Conservation (phyloP, 441 rosid genomes). For the Mallotus repandus region DNA sequence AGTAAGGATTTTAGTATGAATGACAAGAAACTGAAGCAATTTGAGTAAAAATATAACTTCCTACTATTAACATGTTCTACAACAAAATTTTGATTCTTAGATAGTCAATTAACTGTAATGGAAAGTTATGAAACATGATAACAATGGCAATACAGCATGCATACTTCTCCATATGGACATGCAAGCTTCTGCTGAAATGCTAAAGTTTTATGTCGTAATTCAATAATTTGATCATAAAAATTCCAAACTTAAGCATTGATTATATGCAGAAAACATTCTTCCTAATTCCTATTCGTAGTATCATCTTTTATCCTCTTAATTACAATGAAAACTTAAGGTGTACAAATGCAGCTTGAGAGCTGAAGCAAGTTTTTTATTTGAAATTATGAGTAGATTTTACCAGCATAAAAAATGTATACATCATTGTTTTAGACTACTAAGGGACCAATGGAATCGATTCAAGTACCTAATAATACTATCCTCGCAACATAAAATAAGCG, state of each 20-base stretch:
- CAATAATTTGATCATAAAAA: neutral
- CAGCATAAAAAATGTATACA: neutral
- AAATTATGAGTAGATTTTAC: neutral
- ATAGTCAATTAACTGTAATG: neutral
- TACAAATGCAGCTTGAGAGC: neutral
- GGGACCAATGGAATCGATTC: neutral
- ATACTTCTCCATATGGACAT: neutral
- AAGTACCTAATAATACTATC: neutral
- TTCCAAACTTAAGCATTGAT: neutral
- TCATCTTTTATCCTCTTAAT: neutral
- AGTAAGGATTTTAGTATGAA: neutral
- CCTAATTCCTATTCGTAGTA: neutral
- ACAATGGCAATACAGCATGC: neutral
- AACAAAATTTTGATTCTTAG: neutral
- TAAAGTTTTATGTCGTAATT: neutral
- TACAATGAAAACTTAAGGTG: neutral
- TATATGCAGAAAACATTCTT: neutral
- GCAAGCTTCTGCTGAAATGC: neutral
- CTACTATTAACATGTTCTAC: neutral
- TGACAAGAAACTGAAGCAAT: neutral
- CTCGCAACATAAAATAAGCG: neutral
- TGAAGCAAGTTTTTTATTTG: neutral
- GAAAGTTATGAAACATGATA: neutral
- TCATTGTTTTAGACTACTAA: neutral
- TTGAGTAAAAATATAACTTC: neutral